Base-by-base conservation (phyloP, 2,329 filamentous ascomycete genomes). In the Fusarium papillatum region DNA sequence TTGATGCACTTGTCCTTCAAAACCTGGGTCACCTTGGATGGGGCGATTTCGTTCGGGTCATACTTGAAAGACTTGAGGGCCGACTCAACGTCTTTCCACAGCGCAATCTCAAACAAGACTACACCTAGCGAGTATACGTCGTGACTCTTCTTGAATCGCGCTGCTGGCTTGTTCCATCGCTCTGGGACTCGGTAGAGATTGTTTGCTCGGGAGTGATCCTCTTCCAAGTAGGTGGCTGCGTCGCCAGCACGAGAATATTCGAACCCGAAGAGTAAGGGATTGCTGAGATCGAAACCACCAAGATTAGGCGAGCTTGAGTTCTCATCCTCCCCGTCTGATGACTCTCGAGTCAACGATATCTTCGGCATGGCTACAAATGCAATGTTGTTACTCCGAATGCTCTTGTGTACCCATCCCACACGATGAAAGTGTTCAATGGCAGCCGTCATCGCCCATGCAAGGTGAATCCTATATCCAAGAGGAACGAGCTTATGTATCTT, bases 51-150 rank as follows among this genome's bases (percentile, higher is more conserved):
- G 17, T 41, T 19, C 9, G 38, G 38, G 38, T 41, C 38, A 8
- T 41, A 19, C 8, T 41, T 41, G 38, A 41, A 41, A 41, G 38
- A 41, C 38, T 19, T 41, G 31, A 34, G 31, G 31, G 31, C 31
- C 10, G 31, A 34, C 9, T 34, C 10, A 11, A 34, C 31, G 4
- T 68, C 66, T 29, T 67, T 57, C 68, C 64, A 67, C 31, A 67
- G 60, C 2, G 59, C 68, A 13, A 67, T 59, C 17, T 70, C 38
- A 14, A 70, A 39, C 17, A 70, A 17, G 1, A 70, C 34, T 2
- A 70, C 57, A 2, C 68, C 68, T 0, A 70, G 38, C 0, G 68
- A 67, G 64, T 67, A 70, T 2, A 70, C 59, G 2, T 70, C 68
- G 19, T 67, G 68, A 5, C 59, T 31, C 16, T 67, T 70, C 9